Conservation (phyloP, 1,284 basidiomycete genomes). For the Afroboletus lepidellus region DNA sequence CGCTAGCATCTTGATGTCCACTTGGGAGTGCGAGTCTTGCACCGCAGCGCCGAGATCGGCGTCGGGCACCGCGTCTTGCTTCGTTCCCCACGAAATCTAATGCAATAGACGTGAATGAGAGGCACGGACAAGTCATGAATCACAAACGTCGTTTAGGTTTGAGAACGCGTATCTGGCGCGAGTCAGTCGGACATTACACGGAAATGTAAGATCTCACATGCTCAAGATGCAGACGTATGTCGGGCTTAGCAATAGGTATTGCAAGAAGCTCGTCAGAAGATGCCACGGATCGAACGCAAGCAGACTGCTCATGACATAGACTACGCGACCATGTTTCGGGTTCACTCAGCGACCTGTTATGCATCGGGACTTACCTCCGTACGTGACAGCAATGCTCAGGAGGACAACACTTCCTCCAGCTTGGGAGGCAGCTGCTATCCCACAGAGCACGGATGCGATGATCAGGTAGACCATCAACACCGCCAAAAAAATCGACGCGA, state of each 20-base stretch:
- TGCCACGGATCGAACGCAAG: constrained; percentile 93
- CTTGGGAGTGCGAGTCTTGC: constrained; percentile 75
- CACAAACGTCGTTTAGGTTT: constrained; percentile 72
- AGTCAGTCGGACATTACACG: background rate
- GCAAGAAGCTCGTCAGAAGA: constrained; percentile 86
- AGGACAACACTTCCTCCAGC: constrained; percentile 71
- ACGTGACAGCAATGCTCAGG: constrained; percentile 83
- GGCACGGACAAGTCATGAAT: background rate
- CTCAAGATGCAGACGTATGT: constrained; percentile 89
- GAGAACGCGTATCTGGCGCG: constrained; percentile 71
- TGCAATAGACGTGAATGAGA: background rate
- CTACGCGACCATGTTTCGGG: constrained; percentile 37
- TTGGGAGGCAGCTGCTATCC: constrained; percentile 65
- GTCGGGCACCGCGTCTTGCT: constrained; percentile 70
- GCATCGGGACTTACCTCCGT: constrained; percentile 57
- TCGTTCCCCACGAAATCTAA: constrained; percentile 89
- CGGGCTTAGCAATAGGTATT: constrained; percentile 85
- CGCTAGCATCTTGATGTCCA: constrained; percentile 86
- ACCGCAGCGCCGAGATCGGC: constrained; percentile 80
- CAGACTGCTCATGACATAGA: constrained; percentile 77
- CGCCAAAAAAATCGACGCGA: constrained; percentile 76
- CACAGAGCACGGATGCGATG: constrained; percentile 73
- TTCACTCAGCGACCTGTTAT: background rate
- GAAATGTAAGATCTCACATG: constrained; percentile 46
- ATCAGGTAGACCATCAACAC: constrained; percentile 82